Percentiles rank a stretch among this genome's conserved stretches.
phyloP scores from a whole-genome alignment of 2,329 filamentous ascomycete genomes.

The Drechslerella dactyloides region DNA sequence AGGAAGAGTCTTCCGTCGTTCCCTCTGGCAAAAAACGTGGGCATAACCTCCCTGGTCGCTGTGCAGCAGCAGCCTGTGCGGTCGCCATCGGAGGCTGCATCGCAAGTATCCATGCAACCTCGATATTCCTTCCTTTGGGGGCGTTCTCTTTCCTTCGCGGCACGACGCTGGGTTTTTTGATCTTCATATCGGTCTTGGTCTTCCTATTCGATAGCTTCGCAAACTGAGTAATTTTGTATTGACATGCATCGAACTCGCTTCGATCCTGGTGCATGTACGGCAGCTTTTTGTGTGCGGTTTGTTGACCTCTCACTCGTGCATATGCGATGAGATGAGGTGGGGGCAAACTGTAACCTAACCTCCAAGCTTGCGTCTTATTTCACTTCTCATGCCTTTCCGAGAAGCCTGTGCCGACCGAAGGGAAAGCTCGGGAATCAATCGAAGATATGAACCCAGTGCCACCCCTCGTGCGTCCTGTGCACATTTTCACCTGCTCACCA shows the following conservation, averaged over 20 bases:
- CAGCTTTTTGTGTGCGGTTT: slow-evolving; percentile 1
- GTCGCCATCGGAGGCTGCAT: slow-evolving; percentile 40
- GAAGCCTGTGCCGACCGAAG: slow-evolving; percentile 24
- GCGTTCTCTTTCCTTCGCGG: slow-evolving; percentile 40
- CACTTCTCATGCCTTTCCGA: slow-evolving; percentile 40
- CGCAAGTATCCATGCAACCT: slow-evolving; percentile 16
- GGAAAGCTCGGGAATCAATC: not conserved
- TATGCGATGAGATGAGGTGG: slow-evolving; percentile 47
- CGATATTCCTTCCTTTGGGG: slow-evolving; percentile 48
- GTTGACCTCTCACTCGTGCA: not conserved
- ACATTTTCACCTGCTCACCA: not conserved
- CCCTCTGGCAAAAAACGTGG: slow-evolving; percentile 42
- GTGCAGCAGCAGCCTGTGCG: slow-evolving; percentile 37
- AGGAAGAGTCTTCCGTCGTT: slow-evolving; percentile 21
- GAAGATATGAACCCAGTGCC: not conserved
- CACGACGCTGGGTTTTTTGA: slow-evolving; percentile 42
- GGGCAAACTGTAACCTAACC: slow-evolving; percentile 16
- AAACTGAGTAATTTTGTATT: slow-evolving; percentile 11
- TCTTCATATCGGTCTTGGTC: slow-evolving; percentile 3
- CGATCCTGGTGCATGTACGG: not conserved
- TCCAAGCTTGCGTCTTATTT: not conserved
- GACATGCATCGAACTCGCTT: slow-evolving; percentile 15
- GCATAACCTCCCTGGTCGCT: slow-evolving; percentile 39
- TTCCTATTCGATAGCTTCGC: slow-evolving; percentile 9
- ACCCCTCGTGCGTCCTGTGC: slow-evolving; percentile 5